Evolutionary conservation across 139 green algal genomes (phyloP).

Genomic region (Limnomonas spitsbergensis): DNA sequence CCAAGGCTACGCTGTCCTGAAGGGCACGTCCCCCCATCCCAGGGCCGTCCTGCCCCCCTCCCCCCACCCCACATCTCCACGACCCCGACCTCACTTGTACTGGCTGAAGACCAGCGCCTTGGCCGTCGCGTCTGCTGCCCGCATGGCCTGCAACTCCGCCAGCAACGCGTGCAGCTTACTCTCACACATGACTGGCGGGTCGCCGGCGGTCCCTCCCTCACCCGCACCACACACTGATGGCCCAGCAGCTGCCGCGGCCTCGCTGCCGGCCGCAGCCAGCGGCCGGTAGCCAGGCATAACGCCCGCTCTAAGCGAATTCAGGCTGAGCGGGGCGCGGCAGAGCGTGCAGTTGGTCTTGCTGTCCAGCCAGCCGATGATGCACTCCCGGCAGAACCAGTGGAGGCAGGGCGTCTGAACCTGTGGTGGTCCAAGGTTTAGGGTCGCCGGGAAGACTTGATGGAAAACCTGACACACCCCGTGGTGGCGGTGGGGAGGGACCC

Average conservation of each 20-base stretch:
- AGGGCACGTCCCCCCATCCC: too few relatives aligned
- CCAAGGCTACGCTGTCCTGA: too few relatives aligned
- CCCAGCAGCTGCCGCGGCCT: neutral
- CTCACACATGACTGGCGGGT: neutral
- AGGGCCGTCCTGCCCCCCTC: too few relatives aligned
- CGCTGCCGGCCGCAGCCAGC: neutral
- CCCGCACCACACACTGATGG: conserved; percentile 3
- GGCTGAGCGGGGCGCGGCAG: conserved; percentile 46
- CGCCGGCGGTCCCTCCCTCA: too few relatives aligned
- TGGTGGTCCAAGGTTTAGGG: too few relatives aligned
- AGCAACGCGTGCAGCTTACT: conserved; percentile 63
- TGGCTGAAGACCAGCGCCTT: conserved; percentile 80
- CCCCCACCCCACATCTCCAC: too few relatives aligned
- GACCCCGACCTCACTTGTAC: too few relatives aligned
- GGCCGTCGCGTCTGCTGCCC: conserved; percentile 42
- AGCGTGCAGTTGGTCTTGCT: conserved; percentile 43
- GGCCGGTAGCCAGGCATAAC: neutral
- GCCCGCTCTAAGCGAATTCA: too few relatives aligned
- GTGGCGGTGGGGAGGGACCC: too few relatives aligned
- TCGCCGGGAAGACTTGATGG: too few relatives aligned
- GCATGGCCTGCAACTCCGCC: conserved; percentile 63
- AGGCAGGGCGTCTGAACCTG: conserved; percentile 46
- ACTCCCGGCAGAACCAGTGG: conserved; percentile 75
- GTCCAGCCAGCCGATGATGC: conserved; percentile 44
- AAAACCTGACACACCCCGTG: too few relatives aligned